These are phyloP conservation scores for Diaporthe capsici DNA, from an alignment of 2,329 filamentous ascomycete species.

Conservation along the genomic window DNA sequence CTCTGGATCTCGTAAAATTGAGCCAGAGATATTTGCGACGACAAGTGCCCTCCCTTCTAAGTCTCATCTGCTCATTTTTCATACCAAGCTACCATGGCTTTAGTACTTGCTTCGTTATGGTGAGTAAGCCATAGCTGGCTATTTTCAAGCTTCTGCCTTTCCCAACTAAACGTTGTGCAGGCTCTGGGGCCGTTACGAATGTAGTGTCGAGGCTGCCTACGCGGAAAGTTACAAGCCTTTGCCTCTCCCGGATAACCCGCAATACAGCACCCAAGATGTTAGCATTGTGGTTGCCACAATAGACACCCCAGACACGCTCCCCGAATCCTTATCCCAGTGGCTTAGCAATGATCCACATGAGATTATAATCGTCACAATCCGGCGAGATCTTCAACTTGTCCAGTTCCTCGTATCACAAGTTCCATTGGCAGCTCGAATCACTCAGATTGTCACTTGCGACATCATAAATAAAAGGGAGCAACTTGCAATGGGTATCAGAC, in stretches of 20 bases:
- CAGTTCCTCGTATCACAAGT: constrained; percentile 3
- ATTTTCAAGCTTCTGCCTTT: fast-evolving
- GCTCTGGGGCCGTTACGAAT: constrained; percentile 5
- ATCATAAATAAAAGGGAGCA: constrained; percentile 18
- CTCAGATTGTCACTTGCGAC: constrained; percentile 2
- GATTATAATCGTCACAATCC: constrained; percentile 22
- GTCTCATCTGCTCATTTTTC: neutral
- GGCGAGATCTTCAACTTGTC: neutral
- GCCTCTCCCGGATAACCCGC: neutral
- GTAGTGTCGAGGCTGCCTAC: neutral
- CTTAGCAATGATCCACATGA: neutral
- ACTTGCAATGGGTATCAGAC: constrained; percentile 5
- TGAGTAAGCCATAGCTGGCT: neutral
- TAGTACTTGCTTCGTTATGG: neutral
- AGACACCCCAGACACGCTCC: neutral
- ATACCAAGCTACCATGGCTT: neutral
- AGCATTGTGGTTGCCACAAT: constrained; percentile 25
- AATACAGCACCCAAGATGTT: constrained; percentile 7
- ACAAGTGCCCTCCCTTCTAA: no score
- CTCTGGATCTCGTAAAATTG: no score
- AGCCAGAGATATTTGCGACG: neutral
- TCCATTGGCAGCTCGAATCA: neutral
- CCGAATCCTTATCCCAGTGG: neutral
- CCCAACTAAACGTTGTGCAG: neutral
- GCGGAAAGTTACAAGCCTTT: neutral